Evolutionary conservation across 2,329 filamentous ascomycete genomes (phyloP).

Genomic region (Trichophyton rubrum): DNA sequence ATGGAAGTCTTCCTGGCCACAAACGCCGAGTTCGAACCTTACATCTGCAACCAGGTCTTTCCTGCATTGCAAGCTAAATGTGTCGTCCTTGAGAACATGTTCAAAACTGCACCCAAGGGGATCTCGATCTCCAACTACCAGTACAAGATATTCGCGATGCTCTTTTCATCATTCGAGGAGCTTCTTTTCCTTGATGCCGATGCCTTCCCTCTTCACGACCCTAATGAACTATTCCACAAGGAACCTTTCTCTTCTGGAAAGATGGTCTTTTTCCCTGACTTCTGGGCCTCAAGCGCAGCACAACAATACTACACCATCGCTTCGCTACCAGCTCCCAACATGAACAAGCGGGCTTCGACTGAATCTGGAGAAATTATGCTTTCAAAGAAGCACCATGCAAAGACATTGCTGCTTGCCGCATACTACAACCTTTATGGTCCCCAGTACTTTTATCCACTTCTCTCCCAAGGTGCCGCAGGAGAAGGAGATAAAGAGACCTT

Average conservation of each 20-base stretch:
- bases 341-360: constrained; percentile 21
- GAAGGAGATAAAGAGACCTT: constrained; percentile 43
- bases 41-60: constrained; percentile 34
- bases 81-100: constrained; percentile 33
- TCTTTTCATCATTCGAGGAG: constrained; percentile 40
- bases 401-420: constrained; percentile 34
- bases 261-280: constrained; percentile 39
- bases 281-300: constrained; percentile 31
- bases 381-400: constrained; percentile 31
- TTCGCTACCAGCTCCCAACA: constrained; percentile 17
- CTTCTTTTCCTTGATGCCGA: constrained; percentile 40
- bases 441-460: constrained; percentile 33
- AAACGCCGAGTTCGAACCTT: constrained; percentile 30
- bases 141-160: constrained; percentile 37
- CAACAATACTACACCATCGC: constrained; percentile 30
- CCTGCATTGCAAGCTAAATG: constrained; percentile 33
- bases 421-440: constrained; percentile 42
- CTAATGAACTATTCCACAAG: constrained; percentile 30
- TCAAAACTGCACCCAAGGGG: constrained; percentile 20
- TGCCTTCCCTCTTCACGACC: constrained; percentile 33
- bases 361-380: constrained; percentile 38
- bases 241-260: constrained; percentile 32
- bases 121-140: constrained; percentile 34
- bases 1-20: constrained; percentile 37
- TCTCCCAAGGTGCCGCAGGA: constrained; percentile 37